Evolutionary conservation across 73 alveolate species (phyloP).

Genomic region (Symbiodinium pilosum): DNA sequence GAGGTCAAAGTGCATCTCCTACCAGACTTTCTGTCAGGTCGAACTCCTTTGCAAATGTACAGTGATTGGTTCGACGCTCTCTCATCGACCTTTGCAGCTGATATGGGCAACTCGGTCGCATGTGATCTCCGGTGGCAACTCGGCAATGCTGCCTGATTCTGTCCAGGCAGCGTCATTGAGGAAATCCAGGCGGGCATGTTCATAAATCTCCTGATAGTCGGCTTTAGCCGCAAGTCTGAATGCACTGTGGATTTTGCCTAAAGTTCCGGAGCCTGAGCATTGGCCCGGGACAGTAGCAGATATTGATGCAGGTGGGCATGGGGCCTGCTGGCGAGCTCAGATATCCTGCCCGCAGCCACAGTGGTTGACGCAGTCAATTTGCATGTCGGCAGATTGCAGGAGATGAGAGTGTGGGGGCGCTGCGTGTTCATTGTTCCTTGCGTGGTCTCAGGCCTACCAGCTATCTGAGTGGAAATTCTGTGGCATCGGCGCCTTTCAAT

Average conservation of each 20-base stretch:
- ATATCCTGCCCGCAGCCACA: not conserved
- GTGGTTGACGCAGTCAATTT: not conserved
- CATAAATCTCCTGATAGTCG: no score
- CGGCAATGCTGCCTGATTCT: no score
- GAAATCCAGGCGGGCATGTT: not conserved
- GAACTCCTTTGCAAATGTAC: slow-evolving; percentile 25
- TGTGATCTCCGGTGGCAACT: no score
- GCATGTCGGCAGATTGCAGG: no score
- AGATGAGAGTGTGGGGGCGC: not conserved
- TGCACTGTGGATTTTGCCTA: not conserved
- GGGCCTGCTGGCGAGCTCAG: slow-evolving; percentile 33
- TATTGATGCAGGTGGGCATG: slow-evolving; percentile 12
- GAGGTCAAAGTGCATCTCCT: not conserved
- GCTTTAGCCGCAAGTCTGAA: not conserved
- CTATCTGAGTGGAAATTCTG: slow-evolving; percentile 19
- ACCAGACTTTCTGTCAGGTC: not conserved
- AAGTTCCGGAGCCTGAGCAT: not conserved
- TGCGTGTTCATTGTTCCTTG: not conserved
- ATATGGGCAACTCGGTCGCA: not conserved
- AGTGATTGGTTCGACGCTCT: slow-evolving; percentile 9
- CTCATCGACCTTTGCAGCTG: not conserved
- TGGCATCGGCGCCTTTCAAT: slow-evolving; percentile 19
- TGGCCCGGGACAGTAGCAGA: not conserved
- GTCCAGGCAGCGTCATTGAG: not conserved
- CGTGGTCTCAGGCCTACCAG: slow-evolving; percentile 10